Percentiles rank a stretch among this genome's conserved stretches.
These are phyloP conservation scores for Nitzschia sp. DNA, from an alignment of 108 stramenopile species.

Conservation along the genomic window DNA sequence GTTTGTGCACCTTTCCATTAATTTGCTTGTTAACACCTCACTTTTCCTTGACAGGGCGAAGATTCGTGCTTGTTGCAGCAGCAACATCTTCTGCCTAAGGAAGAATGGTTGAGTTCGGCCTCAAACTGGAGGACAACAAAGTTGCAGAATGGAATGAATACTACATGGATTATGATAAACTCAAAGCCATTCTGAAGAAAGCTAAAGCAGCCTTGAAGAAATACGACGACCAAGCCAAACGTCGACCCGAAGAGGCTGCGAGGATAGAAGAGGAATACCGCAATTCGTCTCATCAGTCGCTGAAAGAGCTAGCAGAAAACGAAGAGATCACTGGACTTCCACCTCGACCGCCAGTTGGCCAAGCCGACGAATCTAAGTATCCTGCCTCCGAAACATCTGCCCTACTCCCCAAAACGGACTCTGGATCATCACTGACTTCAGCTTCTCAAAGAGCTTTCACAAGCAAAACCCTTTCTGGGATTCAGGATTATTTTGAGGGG, in stretches of 20 bases:
- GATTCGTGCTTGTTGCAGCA: too few species aligned
- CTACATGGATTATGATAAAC: conserved; percentile 77
- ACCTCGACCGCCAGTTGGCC: not conserved
- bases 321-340: not conserved
- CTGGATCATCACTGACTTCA: not conserved
- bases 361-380: not conserved
- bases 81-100: not conserved
- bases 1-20: too few species aligned
- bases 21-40: too few species aligned
- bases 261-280: conserved; percentile 22
- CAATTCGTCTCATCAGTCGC: not conserved
- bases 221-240: conserved; percentile 48
- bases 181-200: conserved; percentile 56
- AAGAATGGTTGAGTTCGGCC: conserved; percentile 81
- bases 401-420: not conserved
- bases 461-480: conserved; percentile 6
- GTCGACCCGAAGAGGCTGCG: conserved; percentile 44
- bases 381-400: not conserved
- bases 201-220: conserved; percentile 45
- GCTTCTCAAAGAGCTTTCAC: not conserved
- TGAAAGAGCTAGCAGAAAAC: not conserved
- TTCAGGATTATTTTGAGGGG: conserved; percentile 26
- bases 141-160: conserved; percentile 74
- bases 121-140: conserved; percentile 88
- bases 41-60: too few species aligned